Evolutionary conservation across 352 stramenopile genomes (phyloP).

Genomic region (Globisporangium splendens): DNA sequence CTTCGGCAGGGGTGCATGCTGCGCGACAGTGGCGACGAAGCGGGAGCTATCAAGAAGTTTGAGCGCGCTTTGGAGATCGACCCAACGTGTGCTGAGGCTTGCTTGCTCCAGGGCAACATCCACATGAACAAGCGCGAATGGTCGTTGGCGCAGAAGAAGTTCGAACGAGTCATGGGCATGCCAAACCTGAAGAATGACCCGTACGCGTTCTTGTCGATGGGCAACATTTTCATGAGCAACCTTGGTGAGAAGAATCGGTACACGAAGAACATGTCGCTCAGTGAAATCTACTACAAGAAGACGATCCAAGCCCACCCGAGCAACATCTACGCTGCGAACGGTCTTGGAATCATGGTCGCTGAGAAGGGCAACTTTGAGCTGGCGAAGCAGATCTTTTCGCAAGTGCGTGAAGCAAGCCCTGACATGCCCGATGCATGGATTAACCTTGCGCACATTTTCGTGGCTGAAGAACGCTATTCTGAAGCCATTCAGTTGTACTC

Average conservation of each 20-base stretch:
- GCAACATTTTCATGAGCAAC: constrained; percentile 99
- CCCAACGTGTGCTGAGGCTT: constrained; percentile 89
- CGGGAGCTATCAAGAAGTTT: constrained; percentile 87
- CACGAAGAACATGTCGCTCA: constrained; percentile 94
- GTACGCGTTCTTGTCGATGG: constrained; percentile 96
- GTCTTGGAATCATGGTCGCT: constrained; percentile 96
- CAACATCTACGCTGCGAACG: constrained; percentile 96
- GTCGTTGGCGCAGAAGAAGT: constrained; percentile 93
- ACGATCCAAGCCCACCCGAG: constrained; percentile 90
- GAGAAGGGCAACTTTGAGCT: constrained; percentile 97
- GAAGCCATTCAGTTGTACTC: constrained; percentile 96
- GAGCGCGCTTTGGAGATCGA: constrained; percentile 92
- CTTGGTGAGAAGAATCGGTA: constrained; percentile 94
- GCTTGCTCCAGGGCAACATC: constrained; percentile 95
- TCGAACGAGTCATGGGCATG: constrained; percentile 92
- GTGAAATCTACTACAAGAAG: constrained; percentile 95
- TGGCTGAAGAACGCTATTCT: constrained; percentile 95
- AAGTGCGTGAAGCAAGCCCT: constrained; percentile 93
- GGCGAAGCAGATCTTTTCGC: constrained; percentile 95
- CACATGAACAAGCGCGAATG: constrained; percentile 94
- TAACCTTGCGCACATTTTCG: constrained; percentile 97
- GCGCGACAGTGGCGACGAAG: constrained; percentile 91
- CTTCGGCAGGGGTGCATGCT: constrained; percentile 93
- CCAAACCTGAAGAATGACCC: constrained; percentile 94
- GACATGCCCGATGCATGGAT: constrained; percentile 96